A percentile compares a stretch with the other conserved stretches of the same genome.
Conservation (phyloP, 305 asterid species). For the Fraxinus latifolia region DNA sequence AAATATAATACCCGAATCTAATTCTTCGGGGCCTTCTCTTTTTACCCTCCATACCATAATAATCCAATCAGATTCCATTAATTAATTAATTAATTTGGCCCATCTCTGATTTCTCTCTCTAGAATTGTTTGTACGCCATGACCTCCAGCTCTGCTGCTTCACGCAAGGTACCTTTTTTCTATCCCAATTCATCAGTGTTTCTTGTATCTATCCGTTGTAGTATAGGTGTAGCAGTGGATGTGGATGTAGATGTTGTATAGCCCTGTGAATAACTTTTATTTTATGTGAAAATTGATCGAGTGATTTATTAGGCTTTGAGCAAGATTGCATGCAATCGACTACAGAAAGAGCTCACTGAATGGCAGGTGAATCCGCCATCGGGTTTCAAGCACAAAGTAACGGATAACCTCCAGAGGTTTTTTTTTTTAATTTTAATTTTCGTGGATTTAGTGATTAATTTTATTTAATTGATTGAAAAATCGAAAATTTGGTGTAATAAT, state of each 20-base stretch:
- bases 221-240: neutral
- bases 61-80: neutral
- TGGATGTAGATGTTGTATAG: neutral
- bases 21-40: neutral
- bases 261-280: neutral
- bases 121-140: slow-evolving; percentile 45
- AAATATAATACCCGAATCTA: neutral
- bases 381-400: slow-evolving; percentile 87
- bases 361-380: slow-evolving; percentile 88
- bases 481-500: neutral
- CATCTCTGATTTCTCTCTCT: slow-evolving; percentile 22
- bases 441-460: neutral
- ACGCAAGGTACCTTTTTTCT: slow-evolving; percentile 58
- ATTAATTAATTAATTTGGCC: neutral
- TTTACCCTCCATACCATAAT: neutral
- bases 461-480: neutral
- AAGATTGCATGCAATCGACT: slow-evolving; percentile 90
- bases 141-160: slow-evolving; percentile 75
- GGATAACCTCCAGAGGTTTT: slow-evolving; percentile 86
- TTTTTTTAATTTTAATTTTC: neutral
- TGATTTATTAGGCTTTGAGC: slow-evolving; percentile 69
- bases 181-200: neutral
- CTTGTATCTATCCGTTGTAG: neutral
- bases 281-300: slow-evolving; percentile 7
- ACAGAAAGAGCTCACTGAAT: slow-evolving; percentile 86